Base-by-base conservation (phyloP, 768 basidiomycete genomes). In the Mycena kentingensis region DNA sequence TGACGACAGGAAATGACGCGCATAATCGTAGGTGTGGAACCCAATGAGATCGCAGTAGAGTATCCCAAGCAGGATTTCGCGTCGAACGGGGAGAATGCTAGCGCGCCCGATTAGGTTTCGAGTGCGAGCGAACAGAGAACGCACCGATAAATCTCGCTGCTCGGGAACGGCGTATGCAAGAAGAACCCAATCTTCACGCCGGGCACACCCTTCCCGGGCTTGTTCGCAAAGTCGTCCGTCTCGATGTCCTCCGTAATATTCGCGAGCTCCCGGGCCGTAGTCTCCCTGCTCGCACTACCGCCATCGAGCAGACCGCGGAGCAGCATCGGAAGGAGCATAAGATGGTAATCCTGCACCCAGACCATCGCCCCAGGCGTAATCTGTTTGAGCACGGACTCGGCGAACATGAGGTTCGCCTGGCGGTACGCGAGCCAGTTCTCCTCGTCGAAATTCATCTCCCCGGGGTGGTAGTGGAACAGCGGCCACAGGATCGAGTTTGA, bases 401-500 rank as follows among this genome's bases (percentile, higher is more conserved):
- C 96, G 64, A 99, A 99, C 60, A 84, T 80, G 74, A 95, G 77
- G 70, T 98, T 99, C 39, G 96, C 96, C 70, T 97, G 93, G 31
- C 97, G 86, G 71, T 98, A 99, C 13, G 93, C 97, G 47, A 87
- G 83, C 97, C 97, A 99, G 68, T 98, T 92, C 67, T 91, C 91
- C 74, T 97, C 93, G 70, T 98, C 96, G 66, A 99, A 99, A 72
- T 93, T 96, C 94, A 99, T 98, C 75, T 98, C 97, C 58, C 96
- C 96, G 7, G 97, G 97, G 70, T 98, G 96, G 73, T 98, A 99
- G 70, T 99, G 97, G 80, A 99, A 98, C 41, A 99, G 78, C 2
- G 97, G 97, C 97, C 97, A 99, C 45, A 99, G 84, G 73, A 99
- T 98, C 48, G 95, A 97, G 75, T 99, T 99, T 62, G 95, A 96